phyloP scores from a whole-genome alignment of 176 grass and related monocot species.

The Tillandsia leiboldiana region DNA sequence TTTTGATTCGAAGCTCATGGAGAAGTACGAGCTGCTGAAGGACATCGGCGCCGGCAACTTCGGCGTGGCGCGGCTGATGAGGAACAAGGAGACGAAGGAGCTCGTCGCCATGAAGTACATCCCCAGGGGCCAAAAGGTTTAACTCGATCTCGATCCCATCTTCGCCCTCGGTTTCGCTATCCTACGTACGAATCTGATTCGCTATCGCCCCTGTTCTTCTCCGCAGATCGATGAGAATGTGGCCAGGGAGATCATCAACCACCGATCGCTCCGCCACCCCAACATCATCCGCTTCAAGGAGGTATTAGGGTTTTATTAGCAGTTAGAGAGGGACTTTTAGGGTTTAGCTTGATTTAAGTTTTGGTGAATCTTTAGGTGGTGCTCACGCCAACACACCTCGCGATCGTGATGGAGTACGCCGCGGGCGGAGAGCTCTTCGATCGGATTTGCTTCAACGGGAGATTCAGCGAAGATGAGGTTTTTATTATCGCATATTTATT shows the following conservation, averaged over 20 bases:
- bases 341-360: neutral
- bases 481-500: neutral
- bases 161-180: too few species aligned
- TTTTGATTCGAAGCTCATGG: slow-evolving; percentile 32
- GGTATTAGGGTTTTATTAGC: slow-evolving; percentile 11
- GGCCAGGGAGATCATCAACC: slow-evolving; percentile 75
- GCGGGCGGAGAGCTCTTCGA: slow-evolving; percentile 88
- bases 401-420: slow-evolving; percentile 88
- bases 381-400: slow-evolving; percentile 81
- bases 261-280: slow-evolving; percentile 59
- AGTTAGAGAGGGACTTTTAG: neutral
- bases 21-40: slow-evolving; percentile 96
- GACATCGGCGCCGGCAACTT: slow-evolving; percentile 89
- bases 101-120: slow-evolving; percentile 96
- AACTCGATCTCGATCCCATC: neutral
- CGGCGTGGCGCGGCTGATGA: slow-evolving; percentile 73
- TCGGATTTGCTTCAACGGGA: slow-evolving; percentile 75
- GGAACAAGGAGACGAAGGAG: slow-evolving; percentile 86
- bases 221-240: slow-evolving; percentile 70
- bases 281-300: slow-evolving; percentile 81
- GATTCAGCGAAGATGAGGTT: slow-evolving; percentile 95
- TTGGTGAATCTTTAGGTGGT: slow-evolving; percentile 34
- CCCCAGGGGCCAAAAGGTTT: slow-evolving; percentile 57
- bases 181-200: neutral
- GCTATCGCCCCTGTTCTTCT: neutral